These are phyloP conservation scores for Podila horticola DNA, from an alignment of 192 early-diverging fungal species.

Conservation along the genomic window DNA sequence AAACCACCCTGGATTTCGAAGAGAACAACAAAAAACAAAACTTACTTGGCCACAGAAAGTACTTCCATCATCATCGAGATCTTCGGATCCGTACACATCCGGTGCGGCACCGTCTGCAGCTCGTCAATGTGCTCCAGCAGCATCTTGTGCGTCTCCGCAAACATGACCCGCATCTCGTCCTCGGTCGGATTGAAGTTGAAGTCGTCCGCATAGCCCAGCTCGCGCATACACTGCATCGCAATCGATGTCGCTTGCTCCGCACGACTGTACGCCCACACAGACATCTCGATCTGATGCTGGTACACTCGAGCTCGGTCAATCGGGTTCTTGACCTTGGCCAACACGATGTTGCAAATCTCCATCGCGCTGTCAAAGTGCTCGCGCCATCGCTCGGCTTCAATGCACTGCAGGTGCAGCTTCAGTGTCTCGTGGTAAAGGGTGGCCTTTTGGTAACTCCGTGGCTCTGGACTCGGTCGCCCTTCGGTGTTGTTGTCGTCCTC, in stretches of 20 bases:
- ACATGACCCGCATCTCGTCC: constrained; percentile 20
- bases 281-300: constrained; percentile 51
- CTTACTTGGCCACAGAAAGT: constrained; percentile 26
- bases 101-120: constrained; percentile 19
- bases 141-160: constrained; percentile 29
- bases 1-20: no score
- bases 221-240: constrained; percentile 27
- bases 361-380: constrained; percentile 47
- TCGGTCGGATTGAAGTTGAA: constrained; percentile 19
- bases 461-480: neutral
- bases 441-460: neutral
- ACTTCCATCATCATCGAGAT: constrained; percentile 50
- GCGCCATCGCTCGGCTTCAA: constrained; percentile 46
- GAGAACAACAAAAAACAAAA: no score
- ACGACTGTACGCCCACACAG: constrained; percentile 37
- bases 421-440: constrained; percentile 33
- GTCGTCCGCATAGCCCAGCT: constrained; percentile 22
- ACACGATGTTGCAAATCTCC: constrained; percentile 31
- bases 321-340: constrained; percentile 30
- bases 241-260: constrained; percentile 18
- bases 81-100: constrained; percentile 17
- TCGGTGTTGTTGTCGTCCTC: neutral
- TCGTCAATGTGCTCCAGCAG: constrained; percentile 27
- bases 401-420: constrained; percentile 43
- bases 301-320: constrained; percentile 43